A percentile compares a stretch with the other conserved stretches of the same genome.
Conservation (phyloP, 805 yeast genomes). For the Ogataea pignaliae region DNA sequence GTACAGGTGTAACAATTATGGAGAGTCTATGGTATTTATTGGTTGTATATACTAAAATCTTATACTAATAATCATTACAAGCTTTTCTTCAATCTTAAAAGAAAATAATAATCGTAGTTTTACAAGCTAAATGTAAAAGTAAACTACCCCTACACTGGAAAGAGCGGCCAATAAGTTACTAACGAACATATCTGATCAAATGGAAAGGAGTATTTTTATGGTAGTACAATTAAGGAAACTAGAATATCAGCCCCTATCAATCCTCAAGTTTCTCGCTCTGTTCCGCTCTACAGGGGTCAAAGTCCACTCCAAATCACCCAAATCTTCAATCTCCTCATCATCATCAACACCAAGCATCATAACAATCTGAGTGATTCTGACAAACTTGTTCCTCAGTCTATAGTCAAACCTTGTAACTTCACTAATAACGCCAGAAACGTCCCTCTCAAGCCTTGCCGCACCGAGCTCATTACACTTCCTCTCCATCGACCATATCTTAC, state of each 20-base stretch:
- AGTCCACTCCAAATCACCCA: conserved; percentile 53
- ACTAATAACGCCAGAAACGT: conserved; percentile 67
- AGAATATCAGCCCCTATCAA: conserved; percentile 29
- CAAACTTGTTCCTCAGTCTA: conserved; percentile 69
- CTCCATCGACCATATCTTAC: conserved; percentile 61
- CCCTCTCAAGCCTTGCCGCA: conserved; percentile 77
- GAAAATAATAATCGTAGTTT: too few species aligned
- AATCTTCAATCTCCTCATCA: conserved; percentile 36
- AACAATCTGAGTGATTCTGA: conserved; percentile 79
- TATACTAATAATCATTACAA: not conserved
- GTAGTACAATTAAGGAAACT: not conserved
- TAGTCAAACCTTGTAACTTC: conserved; percentile 72
- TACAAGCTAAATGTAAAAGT: not conserved
- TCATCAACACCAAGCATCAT: conserved; percentile 81
- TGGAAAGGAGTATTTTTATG: too few species aligned
- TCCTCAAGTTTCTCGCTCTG: conserved; percentile 53
- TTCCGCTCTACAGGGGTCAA: conserved; percentile 72
- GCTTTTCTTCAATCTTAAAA: conserved; percentile 3
- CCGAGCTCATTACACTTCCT: conserved; percentile 78
- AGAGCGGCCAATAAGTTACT: too few species aligned
- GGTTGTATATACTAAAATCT: too few species aligned
- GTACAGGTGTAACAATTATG: too few species aligned
- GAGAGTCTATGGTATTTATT: too few species aligned
- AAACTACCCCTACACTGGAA: too few species aligned
- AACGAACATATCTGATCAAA: too few species aligned